Evolutionary conservation across 1,284 basidiomycete genomes (phyloP).

Genomic region (Vanrija sp.): DNA sequence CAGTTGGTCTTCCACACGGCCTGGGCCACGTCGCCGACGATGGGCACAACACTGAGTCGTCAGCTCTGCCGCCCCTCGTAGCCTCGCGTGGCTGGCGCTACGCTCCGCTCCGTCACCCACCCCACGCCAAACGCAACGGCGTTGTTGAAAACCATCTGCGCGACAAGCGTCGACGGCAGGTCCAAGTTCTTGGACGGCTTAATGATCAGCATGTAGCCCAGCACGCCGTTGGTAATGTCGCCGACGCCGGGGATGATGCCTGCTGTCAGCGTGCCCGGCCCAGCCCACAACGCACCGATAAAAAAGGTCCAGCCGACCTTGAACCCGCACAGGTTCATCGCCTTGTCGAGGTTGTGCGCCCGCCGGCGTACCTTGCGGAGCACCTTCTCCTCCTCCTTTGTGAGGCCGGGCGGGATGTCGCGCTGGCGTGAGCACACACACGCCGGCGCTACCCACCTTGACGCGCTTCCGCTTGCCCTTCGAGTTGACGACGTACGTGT

Average conservation of each 20-base stretch:
- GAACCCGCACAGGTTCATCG: conserved; percentile 75
- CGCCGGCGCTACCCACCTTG: conserved; percentile 55
- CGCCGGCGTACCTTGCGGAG: conserved; percentile 68
- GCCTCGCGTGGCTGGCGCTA: background rate
- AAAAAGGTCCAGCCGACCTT: conserved; percentile 81
- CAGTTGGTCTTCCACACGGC: conserved; percentile 83
- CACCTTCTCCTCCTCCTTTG: conserved; percentile 69
- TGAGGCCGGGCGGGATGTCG: conserved; percentile 70
- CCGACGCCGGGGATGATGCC: conserved; percentile 46
- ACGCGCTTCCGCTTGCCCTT: conserved; percentile 64
- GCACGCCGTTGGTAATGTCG: conserved; percentile 41
- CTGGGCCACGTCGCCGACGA: conserved; percentile 71
- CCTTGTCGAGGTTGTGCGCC: conserved; percentile 89
- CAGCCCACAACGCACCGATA: conserved; percentile 55
- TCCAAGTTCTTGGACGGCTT: conserved; percentile 64
- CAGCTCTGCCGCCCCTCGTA: background rate
- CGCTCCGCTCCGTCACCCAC: too few relatives aligned
- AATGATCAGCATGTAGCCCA: conserved; percentile 73
- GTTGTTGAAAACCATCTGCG: conserved; percentile 76
- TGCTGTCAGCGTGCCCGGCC: conserved; percentile 11
- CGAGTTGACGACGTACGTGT: conserved; percentile 66
- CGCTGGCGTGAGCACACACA: conserved; percentile 53
- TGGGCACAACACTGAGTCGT: conserved; percentile 57
- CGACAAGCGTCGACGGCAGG: conserved; percentile 64
- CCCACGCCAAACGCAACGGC: conserved; percentile 67